Percentiles rank a stretch among this genome's conserved stretches.
These are phyloP conservation scores for Plasmodium cynomolgi DNA, from an alignment of 169 alveolate species.

Conservation along the genomic window DNA sequence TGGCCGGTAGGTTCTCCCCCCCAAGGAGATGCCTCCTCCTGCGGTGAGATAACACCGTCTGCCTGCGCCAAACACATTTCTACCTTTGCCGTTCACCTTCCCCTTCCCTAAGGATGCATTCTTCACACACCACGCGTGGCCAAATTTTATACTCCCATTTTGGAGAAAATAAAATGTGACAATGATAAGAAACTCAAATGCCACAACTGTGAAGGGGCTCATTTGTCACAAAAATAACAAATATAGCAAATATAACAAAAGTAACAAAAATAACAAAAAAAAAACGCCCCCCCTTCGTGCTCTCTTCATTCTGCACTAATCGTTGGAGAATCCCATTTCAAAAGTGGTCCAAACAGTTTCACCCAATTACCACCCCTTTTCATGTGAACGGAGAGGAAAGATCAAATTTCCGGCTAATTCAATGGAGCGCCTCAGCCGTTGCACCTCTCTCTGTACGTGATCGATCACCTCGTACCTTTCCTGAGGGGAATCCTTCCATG, in stretches of 20 bases:
- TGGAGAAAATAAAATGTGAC: not conserved
- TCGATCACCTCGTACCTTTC: not conserved
- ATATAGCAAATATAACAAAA: too few species aligned
- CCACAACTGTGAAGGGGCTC: not conserved
- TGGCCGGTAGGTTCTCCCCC: not conserved
- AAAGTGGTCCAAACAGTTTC: not conserved
- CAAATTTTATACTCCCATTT: conserved; percentile 7
- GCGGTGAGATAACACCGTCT: not conserved
- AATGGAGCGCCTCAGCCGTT: not conserved
- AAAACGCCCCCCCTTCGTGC: not conserved
- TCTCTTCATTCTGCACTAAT: not conserved
- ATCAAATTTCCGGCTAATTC: not conserved
- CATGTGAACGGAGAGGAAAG: not conserved
- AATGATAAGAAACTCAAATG: not conserved
- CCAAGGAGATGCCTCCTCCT: not conserved
- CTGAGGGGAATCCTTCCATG: not conserved
- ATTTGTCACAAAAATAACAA: not conserved
- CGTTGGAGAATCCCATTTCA: not conserved
- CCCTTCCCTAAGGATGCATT: not conserved
- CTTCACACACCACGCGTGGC: not conserved
- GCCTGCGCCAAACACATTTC: not conserved
- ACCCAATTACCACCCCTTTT: not conserved
- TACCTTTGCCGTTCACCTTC: not conserved
- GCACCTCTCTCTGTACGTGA: not conserved
- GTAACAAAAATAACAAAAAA: not conserved